Conservation (phyloP, 192 early-diverging fungal species). For the Podila clonocystis region DNA sequence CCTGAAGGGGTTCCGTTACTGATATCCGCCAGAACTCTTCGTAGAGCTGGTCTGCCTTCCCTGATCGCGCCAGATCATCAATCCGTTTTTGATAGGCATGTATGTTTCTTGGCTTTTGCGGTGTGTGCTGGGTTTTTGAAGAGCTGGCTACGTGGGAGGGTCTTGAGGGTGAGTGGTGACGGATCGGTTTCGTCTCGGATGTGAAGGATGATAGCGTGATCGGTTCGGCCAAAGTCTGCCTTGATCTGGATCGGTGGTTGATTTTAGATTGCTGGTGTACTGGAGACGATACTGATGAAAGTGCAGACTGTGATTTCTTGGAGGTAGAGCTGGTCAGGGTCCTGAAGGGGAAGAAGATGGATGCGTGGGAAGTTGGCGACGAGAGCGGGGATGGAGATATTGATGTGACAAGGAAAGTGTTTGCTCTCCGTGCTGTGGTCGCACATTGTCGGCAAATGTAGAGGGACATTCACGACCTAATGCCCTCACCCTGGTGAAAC, state of each 20-base stretch:
- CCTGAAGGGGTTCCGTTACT: slow-evolving; percentile 9
- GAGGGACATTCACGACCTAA: slow-evolving; percentile 18
- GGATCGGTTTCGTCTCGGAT: background rate
- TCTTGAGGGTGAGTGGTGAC: background rate
- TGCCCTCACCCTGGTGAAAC: background rate
- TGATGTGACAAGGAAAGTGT: background rate
- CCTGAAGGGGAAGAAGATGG: background rate
- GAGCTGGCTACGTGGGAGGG: background rate
- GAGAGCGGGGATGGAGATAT: background rate
- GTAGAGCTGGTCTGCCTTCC: slow-evolving; percentile 26
- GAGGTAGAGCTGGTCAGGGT: background rate
- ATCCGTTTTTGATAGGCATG: slow-evolving; percentile 5
- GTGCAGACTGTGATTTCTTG: background rate
- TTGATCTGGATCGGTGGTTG: too few relatives aligned
- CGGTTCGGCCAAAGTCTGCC: too few relatives aligned
- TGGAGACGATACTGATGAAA: background rate
- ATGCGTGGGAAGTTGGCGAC: background rate
- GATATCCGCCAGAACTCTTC: slow-evolving; percentile 44
- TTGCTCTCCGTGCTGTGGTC: slow-evolving; percentile 15
- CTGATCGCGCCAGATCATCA: slow-evolving; percentile 8
- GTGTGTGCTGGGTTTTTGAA: background rate
- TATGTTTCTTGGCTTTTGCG: background rate
- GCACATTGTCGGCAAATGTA: slow-evolving; percentile 47
- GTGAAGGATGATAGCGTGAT: background rate
- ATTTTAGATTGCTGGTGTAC: background rate